Percentiles rank a stretch among this genome's conserved stretches.
phyloP scores from a whole-genome alignment of 176 grass and related monocot genomes.

The Puya raimondii region DNA sequence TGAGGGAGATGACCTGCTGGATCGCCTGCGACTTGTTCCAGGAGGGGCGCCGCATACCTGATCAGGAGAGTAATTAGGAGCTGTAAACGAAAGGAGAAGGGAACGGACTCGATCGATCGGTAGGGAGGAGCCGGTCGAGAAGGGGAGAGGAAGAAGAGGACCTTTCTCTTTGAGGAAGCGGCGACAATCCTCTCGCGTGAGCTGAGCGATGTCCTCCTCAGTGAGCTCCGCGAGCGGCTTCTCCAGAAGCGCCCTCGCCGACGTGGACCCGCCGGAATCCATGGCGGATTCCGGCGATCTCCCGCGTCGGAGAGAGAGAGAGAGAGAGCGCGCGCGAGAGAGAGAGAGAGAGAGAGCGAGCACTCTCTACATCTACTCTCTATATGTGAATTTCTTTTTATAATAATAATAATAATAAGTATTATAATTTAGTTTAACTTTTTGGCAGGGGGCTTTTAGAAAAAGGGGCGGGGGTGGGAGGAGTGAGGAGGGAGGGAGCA shows the following conservation, averaged over 20 bases:
- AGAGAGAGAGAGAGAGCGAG: conserved; percentile 1
- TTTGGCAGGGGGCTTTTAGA: background rate
- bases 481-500: background rate
- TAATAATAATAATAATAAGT: too few species aligned
- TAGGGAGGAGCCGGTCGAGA: background rate
- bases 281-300: conserved; percentile 13
- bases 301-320: too few species aligned
- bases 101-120: background rate
- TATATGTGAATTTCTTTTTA: too few species aligned
- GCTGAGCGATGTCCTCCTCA: conserved; percentile 46
- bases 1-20: conserved; percentile 48
- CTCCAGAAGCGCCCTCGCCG: conserved; percentile 18
- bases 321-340: background rate
- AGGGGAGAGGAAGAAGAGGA: background rate
- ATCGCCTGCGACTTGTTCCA: conserved; percentile 57
- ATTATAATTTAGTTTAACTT: too few species aligned
- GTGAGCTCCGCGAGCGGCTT: conserved; percentile 34
- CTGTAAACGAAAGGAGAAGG: background rate
- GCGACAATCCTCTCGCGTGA: conserved; percentile 43
- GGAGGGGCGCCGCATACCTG: conserved; percentile 45
- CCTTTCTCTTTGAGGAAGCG: conserved; percentile 50
- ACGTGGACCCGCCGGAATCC: background rate
- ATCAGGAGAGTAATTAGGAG: background rate
- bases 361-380: background rate
- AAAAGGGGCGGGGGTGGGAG: conserved; percentile 1